Evolutionary conservation across 2,329 filamentous ascomycete species (phyloP).

Genomic region (Cladobotryum protrusum): DNA sequence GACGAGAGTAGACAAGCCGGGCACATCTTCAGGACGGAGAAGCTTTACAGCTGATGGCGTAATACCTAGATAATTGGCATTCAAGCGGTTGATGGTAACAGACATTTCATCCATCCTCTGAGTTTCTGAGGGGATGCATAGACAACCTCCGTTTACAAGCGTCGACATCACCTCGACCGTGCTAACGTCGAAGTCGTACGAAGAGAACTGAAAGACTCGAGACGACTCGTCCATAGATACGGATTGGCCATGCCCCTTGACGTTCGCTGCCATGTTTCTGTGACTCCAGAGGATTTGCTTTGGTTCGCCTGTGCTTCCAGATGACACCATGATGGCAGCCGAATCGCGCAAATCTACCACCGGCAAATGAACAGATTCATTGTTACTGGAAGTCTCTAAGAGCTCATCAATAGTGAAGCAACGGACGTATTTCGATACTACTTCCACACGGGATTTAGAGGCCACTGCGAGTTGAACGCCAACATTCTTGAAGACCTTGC

Average conservation of each 20-base stretch:
- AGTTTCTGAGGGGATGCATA: slow-evolving; percentile 7
- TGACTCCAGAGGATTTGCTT: slow-evolving; percentile 8
- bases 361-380: background rate
- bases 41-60: slow-evolving; percentile 2
- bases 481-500: background rate
- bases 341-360: slow-evolving; percentile 1
- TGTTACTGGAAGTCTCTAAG: background rate
- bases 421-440: background rate
- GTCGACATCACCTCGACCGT: slow-evolving; percentile 4
- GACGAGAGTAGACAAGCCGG: background rate
- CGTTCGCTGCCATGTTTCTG: background rate
- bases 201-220: slow-evolving; percentile 7
- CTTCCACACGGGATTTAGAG: background rate
- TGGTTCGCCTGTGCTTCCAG: slow-evolving; percentile 8
- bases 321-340: slow-evolving; percentile 6
- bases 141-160: background rate
- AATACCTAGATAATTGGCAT: slow-evolving; percentile 1
- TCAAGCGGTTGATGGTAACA: background rate
- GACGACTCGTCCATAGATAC: background rate
- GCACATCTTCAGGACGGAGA: slow-evolving; percentile 2
- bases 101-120: background rate
- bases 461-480: slow-evolving; percentile 2
- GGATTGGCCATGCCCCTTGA: background rate
- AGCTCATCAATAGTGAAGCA: background rate
- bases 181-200: slow-evolving; percentile 6